These are phyloP conservation scores for Chaetothyriales sp. DNA, from an alignment of 2,329 filamentous ascomycete species.

Conservation along the genomic window DNA sequence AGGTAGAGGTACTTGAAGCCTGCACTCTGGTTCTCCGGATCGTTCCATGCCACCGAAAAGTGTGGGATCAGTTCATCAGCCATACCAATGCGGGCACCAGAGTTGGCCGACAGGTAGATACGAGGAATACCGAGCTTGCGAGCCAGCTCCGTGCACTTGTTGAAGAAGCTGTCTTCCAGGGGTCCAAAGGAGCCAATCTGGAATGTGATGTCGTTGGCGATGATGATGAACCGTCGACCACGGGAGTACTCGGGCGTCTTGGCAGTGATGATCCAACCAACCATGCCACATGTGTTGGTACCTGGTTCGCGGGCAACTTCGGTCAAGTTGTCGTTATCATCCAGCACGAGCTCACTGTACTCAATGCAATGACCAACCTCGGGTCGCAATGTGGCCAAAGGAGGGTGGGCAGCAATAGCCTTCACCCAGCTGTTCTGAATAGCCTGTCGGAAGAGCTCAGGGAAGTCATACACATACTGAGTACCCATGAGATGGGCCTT, in stretches of 20 bases:
- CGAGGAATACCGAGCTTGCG: slow-evolving; percentile 88
- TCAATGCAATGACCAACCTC: slow-evolving; percentile 80
- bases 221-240: slow-evolving; percentile 83
- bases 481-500: slow-evolving; percentile 99
- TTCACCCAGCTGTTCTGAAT: slow-evolving; percentile 89
- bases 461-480: slow-evolving; percentile 99
- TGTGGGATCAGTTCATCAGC: slow-evolving; percentile 93
- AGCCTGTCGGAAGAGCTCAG: slow-evolving; percentile 94
- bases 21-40: slow-evolving; percentile 59
- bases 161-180: slow-evolving; percentile 93
- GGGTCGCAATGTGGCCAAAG: slow-evolving; percentile 65
- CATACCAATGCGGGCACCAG: slow-evolving; percentile 89
- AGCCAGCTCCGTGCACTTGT: slow-evolving; percentile 95
- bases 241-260: slow-evolving; percentile 89
- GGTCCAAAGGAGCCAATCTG: slow-evolving; percentile 97
- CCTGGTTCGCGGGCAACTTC: slow-evolving; percentile 92
- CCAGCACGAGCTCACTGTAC: slow-evolving; percentile 84
- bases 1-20: slow-evolving; percentile 98
- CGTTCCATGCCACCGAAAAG: slow-evolving; percentile 96
- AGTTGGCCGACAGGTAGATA: slow-evolving; percentile 97
- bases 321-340: slow-evolving; percentile 79
- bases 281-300: slow-evolving; percentile 94
- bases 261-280: slow-evolving; percentile 90
- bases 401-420: slow-evolving; percentile 56
- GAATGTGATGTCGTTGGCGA: slow-evolving; percentile 98